Percentiles rank a stretch among this genome's conserved stretches.
phyloP scores from a whole-genome alignment of 2,329 filamentous ascomycete genomes.

The Penicillium sp. region DNA sequence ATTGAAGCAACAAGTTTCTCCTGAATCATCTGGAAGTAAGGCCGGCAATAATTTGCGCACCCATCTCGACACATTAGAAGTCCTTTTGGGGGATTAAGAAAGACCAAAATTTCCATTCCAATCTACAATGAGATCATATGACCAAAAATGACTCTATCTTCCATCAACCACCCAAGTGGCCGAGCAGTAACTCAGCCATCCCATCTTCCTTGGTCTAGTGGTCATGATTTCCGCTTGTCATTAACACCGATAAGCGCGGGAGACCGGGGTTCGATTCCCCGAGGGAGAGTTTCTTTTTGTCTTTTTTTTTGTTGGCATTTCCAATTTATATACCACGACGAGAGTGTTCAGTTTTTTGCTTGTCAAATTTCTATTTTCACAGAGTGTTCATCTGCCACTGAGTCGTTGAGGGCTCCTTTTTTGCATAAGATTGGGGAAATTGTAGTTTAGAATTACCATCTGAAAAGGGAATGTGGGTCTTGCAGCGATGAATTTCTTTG shows the following conservation, averaged over 20 bases:
- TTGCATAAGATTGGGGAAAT: background rate
- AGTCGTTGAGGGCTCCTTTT: too few species aligned
- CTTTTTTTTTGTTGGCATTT: background rate
- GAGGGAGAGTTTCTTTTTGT: slow-evolving; percentile 34
- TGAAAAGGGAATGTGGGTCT: background rate
- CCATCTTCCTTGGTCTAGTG: slow-evolving; percentile 39
- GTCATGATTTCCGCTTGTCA: slow-evolving; percentile 44
- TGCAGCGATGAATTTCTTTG: background rate
- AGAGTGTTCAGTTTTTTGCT: background rate
- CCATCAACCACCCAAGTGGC: background rate
- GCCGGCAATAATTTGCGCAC: background rate
- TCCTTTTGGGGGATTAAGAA: background rate
- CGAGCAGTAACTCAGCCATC: background rate
- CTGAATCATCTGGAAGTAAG: background rate
- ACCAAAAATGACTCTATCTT: too few species aligned
- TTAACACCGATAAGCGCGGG: slow-evolving; percentile 32
- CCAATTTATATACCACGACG: background rate
- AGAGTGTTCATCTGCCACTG: too few species aligned
- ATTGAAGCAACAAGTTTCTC: too few species aligned
- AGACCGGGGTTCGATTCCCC: slow-evolving; percentile 41
- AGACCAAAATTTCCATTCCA: background rate
- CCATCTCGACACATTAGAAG: too few species aligned
- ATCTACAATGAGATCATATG: too few species aligned
- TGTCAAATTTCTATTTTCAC: background rate
- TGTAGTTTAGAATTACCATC: background rate